A percentile compares a stretch with the other conserved stretches of the same genome.
Conservation (phyloP, 805 yeast genomes). For the Monosporozyma unispora region DNA sequence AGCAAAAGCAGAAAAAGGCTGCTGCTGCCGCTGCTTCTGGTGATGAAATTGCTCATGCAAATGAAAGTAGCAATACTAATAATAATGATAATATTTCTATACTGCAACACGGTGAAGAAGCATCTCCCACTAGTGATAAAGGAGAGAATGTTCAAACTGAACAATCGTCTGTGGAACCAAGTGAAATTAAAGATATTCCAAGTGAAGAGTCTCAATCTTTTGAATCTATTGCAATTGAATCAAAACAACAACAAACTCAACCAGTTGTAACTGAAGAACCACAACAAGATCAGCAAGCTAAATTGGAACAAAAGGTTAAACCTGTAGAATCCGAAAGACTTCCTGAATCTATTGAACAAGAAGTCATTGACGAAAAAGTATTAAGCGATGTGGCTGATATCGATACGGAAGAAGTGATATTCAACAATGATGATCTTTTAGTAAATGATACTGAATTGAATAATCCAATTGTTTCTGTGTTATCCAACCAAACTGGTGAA, state of each 20-base stretch:
- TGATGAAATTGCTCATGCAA: background rate
- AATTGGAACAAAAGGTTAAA: too few relatives aligned
- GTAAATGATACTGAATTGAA: background rate
- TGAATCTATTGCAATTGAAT: too few relatives aligned
- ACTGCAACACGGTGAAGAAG: background rate
- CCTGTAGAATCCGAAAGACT: background rate
- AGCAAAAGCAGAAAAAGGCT: constrained; percentile 26
- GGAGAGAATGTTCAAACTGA: background rate
- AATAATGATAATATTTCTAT: background rate
- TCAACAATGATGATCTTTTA: background rate
- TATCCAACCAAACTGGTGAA: background rate
- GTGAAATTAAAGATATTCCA: too few relatives aligned
- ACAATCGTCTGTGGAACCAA: background rate
- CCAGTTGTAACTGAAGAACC: background rate
- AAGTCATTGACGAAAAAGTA: background rate
- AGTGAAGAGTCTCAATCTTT: too few relatives aligned
- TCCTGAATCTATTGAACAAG: background rate
- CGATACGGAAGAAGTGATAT: background rate
- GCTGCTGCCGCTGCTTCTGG: constrained; percentile 1
- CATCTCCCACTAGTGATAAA: background rate
- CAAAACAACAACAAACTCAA: background rate
- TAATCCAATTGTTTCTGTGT: background rate
- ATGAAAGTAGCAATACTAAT: background rate
- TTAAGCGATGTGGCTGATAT: background rate
- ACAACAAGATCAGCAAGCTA: too few relatives aligned